Evolutionary conservation across 1,139 yeast species (phyloP), one percentile per base, ranked within the genome.

Genomic region (Blastobotrys aristatus): DNA sequence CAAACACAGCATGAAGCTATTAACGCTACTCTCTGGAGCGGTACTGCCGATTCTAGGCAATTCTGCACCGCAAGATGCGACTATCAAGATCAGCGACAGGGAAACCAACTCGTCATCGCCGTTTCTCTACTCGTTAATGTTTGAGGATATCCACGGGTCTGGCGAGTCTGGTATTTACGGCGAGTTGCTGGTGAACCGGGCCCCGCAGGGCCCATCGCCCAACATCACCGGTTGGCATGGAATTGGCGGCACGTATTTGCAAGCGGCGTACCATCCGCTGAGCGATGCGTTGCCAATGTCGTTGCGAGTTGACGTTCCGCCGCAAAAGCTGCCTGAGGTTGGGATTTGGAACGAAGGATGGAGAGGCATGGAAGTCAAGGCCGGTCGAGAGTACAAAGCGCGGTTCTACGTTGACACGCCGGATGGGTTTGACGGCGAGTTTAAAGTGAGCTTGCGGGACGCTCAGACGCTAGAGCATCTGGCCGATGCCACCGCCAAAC

Each of bases 341-440:
- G 49, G 49, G 1, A 32, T 46, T 14, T 46, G 38, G 20, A 46
- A 46, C 29, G 46, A 42, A 37, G 49, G 49, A 2, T 46, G 40
- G 32, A 14, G 16, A 21, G 49, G 49, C 2, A 42, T 46, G 29
- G 32, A 42, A 13, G 46, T 46, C 16, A 18, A 46, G 27, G 42
- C 42, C 20, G 49, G 49, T 2, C 17, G 21, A 6, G 42, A 42
- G 34, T 46, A 46, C 32, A 46, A 18, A n/a, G 49, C 46, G 7
- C 40, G 43, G 21, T 46, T 46, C 43, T 46, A 46, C 16, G 49
- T 40, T 20, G 33, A 46, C 38, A 40, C 46, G 18, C 43, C 43
- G 3, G 16, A 8, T 8, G 43, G 34, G 22, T 39, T 40, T 40
- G 46, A 44, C 13, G 40, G 43, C 16, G 27, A 42, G 11, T 46